Conservation (phyloP, 768 basidiomycete genomes). For the Boletus rubroflammeus region DNA sequence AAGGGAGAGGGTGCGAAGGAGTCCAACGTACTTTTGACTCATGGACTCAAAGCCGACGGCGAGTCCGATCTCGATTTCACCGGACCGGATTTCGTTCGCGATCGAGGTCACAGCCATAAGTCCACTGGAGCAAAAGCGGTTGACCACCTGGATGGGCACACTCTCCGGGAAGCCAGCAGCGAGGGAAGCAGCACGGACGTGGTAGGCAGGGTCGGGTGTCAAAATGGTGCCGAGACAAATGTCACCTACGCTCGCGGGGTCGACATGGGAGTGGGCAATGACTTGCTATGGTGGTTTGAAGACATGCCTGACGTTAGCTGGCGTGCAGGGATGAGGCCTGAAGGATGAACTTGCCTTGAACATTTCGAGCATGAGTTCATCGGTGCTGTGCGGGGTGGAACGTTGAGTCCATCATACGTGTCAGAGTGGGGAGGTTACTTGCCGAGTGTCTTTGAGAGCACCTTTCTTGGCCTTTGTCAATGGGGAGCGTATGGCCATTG, state of each 20-base stretch:
- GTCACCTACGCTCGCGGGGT: conserved; percentile 66
- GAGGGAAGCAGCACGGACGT: conserved; percentile 70
- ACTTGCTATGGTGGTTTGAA: conserved; percentile 43
- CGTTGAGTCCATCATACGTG: conserved; percentile 6
- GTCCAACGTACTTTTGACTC: conserved; percentile 60
- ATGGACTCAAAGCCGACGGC: conserved; percentile 86
- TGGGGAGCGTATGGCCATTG: conserved; percentile 74
- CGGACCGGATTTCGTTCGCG: conserved; percentile 68
- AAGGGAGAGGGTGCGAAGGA: neutral
- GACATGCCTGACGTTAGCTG: neutral
- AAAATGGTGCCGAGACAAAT: conserved; percentile 79
- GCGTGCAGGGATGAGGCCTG: neutral
- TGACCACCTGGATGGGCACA: conserved; percentile 70
- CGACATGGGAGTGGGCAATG: conserved; percentile 53
- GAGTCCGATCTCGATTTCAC: conserved; percentile 79
- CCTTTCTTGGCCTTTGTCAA: conserved; percentile 76
- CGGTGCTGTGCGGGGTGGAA: conserved; percentile 47
- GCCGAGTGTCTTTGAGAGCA: conserved; percentile 67
- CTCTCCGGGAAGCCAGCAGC: conserved; percentile 77
- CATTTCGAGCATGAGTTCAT: conserved; percentile 78
- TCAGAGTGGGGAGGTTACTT: conserved; percentile 17
- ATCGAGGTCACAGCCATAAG: conserved; percentile 78
- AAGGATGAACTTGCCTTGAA: conserved; percentile 50
- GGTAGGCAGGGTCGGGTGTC: conserved; percentile 60
- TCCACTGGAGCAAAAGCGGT: conserved; percentile 81